Conservation (phyloP, 352 stramenopile genomes). For the Phytophthora hybrid region DNA sequence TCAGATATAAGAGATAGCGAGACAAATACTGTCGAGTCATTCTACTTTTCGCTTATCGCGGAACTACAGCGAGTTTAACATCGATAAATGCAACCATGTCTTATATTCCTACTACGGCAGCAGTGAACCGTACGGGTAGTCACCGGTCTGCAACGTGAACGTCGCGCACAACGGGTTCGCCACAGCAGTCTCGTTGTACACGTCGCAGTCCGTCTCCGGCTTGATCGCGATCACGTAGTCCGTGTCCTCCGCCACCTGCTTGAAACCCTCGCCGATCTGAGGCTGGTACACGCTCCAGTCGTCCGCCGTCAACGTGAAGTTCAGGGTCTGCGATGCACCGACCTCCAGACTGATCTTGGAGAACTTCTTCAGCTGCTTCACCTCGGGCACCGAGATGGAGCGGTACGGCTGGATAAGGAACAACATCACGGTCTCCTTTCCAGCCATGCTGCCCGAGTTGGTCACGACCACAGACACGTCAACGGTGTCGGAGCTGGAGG, state of each 20-base stretch:
- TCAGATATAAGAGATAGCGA: too few species aligned
- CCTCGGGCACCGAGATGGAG: slow-evolving; percentile 67
- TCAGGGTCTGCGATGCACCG: neutral
- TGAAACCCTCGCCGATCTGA: slow-evolving; percentile 1
- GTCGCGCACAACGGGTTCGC: slow-evolving; percentile 4
- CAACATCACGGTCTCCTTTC: slow-evolving; percentile 80
- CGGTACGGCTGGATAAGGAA: slow-evolving; percentile 76
- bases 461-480: neutral
- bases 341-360: slow-evolving; percentile 44
- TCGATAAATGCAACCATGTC: too few species aligned
- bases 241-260: slow-evolving; percentile 1
- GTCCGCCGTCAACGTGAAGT: neutral
- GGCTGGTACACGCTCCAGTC: slow-evolving; percentile 2
- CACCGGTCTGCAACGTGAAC: neutral
- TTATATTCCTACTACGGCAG: too few species aligned
- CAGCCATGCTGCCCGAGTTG: slow-evolving; percentile 60
- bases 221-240: slow-evolving; percentile 2
- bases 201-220: slow-evolving; percentile 3
- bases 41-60: too few species aligned
- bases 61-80: neutral
- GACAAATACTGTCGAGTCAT: too few species aligned
- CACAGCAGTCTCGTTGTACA: slow-evolving; percentile 1
- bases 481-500: neutral
- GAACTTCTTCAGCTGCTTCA: slow-evolving; percentile 86
- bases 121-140: slow-evolving; percentile 28